Evolutionary conservation across 352 stramenopile genomes (phyloP).

Genomic region (Phytophthora pluvialis): DNA sequence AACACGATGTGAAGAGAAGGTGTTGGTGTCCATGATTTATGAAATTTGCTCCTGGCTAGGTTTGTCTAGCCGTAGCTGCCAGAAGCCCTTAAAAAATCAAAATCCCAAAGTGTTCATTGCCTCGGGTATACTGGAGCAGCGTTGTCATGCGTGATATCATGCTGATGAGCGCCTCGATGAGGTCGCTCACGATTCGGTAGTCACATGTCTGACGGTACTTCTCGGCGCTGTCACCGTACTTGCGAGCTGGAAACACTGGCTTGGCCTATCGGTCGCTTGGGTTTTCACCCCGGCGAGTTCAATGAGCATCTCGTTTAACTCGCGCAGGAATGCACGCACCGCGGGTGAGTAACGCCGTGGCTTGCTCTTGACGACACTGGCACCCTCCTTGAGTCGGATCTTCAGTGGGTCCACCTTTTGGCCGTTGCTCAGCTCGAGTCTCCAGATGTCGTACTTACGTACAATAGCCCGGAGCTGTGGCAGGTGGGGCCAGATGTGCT

Average conservation of each 20-base stretch:
- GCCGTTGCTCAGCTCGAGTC: neutral
- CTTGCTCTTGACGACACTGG: neutral
- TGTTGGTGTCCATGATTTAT: neutral
- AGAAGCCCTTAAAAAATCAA: neutral
- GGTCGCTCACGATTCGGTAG: neutral
- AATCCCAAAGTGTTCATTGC: neutral
- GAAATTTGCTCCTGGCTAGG: neutral
- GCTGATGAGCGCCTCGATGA: neutral
- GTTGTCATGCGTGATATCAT: neutral
- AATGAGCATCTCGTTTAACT: neutral
- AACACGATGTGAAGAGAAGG: neutral
- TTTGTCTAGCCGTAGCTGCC: neutral
- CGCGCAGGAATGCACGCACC: neutral
- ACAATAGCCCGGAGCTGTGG: neutral
- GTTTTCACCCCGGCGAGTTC: neutral
- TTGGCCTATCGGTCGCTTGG: neutral
- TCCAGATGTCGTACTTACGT: neutral
- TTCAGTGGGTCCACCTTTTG: neutral
- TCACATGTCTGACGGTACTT: neutral
- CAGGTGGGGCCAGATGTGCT: neutral
- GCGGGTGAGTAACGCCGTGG: neutral
- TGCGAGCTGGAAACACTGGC: neutral
- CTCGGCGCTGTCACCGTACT: neutral
- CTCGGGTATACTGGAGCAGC: neutral
- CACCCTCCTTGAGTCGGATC: neutral